phyloP scores from a whole-genome alignment of 371 early-diverging fungal species.

The Dichotomocladium elegans region DNA sequence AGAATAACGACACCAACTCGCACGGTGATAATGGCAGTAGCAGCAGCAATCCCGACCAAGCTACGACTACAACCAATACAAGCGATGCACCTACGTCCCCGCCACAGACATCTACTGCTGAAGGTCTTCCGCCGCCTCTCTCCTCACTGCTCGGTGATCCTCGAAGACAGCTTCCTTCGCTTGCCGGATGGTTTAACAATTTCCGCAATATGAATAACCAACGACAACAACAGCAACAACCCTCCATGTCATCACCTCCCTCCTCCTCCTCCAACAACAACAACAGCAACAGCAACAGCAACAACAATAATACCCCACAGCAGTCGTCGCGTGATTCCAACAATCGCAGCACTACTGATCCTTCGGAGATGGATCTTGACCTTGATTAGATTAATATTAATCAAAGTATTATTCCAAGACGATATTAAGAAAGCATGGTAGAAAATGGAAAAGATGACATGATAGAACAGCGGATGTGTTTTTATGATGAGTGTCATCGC shows the following conservation, averaged over 20 bases:
- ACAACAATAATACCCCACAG: slow-evolving; percentile 3
- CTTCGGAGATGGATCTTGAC: slow-evolving; percentile 22
- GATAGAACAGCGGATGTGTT: background rate
- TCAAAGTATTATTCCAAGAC: background rate
- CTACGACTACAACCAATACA: slow-evolving; percentile 4
- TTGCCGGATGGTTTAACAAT: too few relatives aligned
- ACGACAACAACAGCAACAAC: slow-evolving; percentile 4
- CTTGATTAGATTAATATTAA: slow-evolving; percentile 12
- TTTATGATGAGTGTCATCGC: slow-evolving; percentile 2
- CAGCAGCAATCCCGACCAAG: background rate
- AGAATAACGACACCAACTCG: background rate
- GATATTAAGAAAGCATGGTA: background rate
- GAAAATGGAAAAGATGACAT: background rate
- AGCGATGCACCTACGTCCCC: too few relatives aligned
- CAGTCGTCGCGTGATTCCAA: background rate
- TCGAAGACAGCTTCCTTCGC: too few relatives aligned
- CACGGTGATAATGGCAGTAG: background rate
- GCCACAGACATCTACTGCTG: too few relatives aligned
- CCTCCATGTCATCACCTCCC: too few relatives aligned
- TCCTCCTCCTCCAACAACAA: slow-evolving; percentile 4
- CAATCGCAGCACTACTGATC: slow-evolving; percentile 3
- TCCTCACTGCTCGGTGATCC: too few relatives aligned
- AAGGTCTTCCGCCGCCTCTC: too few relatives aligned
- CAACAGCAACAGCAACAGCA: slow-evolving; percentile 7
- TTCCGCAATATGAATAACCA: background rate